phyloP scores from a whole-genome alignment of 2,329 filamentous ascomycete species.

The Neocatenulostroma microsporum region DNA sequence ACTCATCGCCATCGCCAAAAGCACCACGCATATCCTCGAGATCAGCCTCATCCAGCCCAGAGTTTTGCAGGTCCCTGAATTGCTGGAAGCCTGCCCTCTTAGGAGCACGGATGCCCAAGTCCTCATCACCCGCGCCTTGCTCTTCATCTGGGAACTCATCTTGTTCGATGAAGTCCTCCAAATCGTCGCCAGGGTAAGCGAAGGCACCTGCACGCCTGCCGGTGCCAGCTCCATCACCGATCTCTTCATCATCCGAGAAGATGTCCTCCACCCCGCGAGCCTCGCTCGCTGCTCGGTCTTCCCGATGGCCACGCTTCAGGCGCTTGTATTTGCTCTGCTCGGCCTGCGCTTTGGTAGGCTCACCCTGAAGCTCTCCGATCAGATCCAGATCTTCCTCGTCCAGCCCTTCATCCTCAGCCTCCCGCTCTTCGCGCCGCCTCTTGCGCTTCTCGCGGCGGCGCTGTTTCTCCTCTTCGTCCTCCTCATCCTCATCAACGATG shows the following conservation, averaged over 20 bases:
- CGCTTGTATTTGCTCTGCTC: constrained; percentile 88
- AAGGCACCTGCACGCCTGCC: constrained; percentile 20
- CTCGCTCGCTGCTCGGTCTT: constrained; percentile 54
- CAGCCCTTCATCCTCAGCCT: constrained; percentile 73
- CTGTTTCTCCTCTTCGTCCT: constrained; percentile 58
- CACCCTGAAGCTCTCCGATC: constrained; percentile 74
- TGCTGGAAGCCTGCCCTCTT: constrained; percentile 60
- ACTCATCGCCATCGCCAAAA: constrained; percentile 92
- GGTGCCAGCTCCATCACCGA: constrained; percentile 42
- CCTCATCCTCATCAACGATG: constrained; percentile 82
- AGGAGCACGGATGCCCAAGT: constrained; percentile 79
- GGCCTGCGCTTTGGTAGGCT: constrained; percentile 58
- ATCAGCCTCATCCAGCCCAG: constrained; percentile 79
- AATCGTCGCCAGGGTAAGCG: constrained; percentile 63
- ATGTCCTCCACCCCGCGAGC: constrained; percentile 79
- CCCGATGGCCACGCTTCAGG: constrained; percentile 81
- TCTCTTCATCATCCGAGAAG: constrained; percentile 90
- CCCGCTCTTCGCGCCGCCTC: constrained; percentile 66
- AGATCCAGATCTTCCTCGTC: constrained; percentile 95
- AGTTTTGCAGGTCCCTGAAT: constrained; percentile 58
- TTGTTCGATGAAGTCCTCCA: constrained; percentile 92
- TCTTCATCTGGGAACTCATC: constrained; percentile 85
- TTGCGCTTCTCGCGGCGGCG: constrained; percentile 62
- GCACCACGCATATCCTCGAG: constrained; percentile 94
- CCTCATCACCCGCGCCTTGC: constrained; percentile 67